Base-by-base conservation (phyloP, 2,329 filamentous ascomycete species). In the Colletotrichum sp. region DNA sequence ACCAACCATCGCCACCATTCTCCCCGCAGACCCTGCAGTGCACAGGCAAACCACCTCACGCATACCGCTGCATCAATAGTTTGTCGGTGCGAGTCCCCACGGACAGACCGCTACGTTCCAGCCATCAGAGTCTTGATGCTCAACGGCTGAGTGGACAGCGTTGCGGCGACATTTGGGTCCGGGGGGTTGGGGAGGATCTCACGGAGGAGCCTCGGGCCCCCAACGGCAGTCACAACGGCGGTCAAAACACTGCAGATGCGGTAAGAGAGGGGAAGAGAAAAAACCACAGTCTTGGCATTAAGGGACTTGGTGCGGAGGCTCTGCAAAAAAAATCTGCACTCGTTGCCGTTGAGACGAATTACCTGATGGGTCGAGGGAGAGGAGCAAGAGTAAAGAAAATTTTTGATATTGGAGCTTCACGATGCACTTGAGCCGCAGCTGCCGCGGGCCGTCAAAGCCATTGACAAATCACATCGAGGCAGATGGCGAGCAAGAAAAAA, bases 341-440 rank as follows among this genome's bases (percentile, higher is more conserved):
- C 48, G 74, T 75, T 75, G 74, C 74, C 36, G 70, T 75, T 43
- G 74, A 75, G 58, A 75, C 74, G 28, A 30, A 60, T 65, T 48
- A 34, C 34, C 9, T 55, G 61, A 60, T 38, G 69, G 34, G 52
- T 66, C 60, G 21, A 30, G 18, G 48, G 8, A 52, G 74, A 73
- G 74, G 65, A 73, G 64, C 18, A 65, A n/a, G 3, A 67, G 13
- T 32, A 15, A 57, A 68, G 74, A 73, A 68, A 52, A 0, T 48
- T 60, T 34, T 34, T 73, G 74, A 74, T 68, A 75, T 74, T 48
- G 74, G 43, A 68, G 43, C 64, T 48, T 52, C 43, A 63, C 26
- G 32, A 48, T 30, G 43, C 64, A 69, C 43, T 74, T 69, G 70
- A 75, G 74, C 74, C 70, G 73, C 64, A 75, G 70, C 64, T 73